phyloP scores from a whole-genome alignment of 2,329 filamentous ascomycete species.

The Fusarium xyrophilum region DNA sequence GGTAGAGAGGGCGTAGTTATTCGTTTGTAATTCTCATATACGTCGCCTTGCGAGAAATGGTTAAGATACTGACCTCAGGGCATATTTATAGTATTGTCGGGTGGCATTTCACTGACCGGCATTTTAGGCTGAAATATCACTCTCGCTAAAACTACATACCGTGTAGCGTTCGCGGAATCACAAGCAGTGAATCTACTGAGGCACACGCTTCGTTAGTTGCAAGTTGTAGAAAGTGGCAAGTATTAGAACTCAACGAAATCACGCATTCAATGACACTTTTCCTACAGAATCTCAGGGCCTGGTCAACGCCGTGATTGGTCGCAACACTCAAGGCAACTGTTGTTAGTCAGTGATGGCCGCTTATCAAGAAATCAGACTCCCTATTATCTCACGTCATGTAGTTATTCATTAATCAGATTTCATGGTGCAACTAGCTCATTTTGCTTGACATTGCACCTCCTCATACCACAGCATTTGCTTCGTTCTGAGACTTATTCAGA shows the following conservation, averaged over 20 bases:
- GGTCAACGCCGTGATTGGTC: fast-evolving
- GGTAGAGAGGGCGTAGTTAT: fast-evolving
- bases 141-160: fast-evolving
- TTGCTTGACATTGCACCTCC: too few species aligned
- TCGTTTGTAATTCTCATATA: fast-evolving
- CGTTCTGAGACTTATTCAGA: fast-evolving
- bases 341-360: fast-evolving
- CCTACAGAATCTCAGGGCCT: fast-evolving
- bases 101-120: background rate
- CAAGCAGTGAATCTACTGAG: background rate
- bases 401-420: fast-evolving
- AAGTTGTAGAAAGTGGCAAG: background rate
- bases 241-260: background rate
- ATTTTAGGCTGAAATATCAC: fast-evolving
- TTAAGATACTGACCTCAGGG: fast-evolving
- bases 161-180: fast-evolving
- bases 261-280: fast-evolving
- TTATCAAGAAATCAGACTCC: fast-evolving
- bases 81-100: background rate
- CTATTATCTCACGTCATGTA: fast-evolving
- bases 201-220: background rate
- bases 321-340: fast-evolving
- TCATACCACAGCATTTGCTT: fast-evolving
- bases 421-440: too few species aligned
- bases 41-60: fast-evolving